These are phyloP conservation scores for Rhizopogon vesiculosus DNA, from an alignment of 768 basidiomycete species.

Conservation along the genomic window DNA sequence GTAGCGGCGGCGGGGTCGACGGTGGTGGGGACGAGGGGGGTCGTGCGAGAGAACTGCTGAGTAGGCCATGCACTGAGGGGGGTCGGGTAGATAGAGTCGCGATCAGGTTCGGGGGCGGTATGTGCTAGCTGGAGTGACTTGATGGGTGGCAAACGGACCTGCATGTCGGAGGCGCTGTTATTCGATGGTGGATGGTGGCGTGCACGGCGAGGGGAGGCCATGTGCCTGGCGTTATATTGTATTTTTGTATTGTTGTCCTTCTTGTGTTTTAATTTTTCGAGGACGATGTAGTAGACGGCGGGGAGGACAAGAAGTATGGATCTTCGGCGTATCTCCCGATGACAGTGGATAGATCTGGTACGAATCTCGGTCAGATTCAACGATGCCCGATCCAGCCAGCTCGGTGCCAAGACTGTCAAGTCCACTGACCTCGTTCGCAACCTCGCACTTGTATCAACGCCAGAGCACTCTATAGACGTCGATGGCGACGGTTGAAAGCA, in stretches of 20 bases:
- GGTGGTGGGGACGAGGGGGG: conserved; percentile 19
- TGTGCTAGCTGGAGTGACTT: conserved; percentile 15
- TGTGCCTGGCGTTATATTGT: background rate
- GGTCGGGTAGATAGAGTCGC: conserved; percentile 16
- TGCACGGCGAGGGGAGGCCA: conserved; percentile 9
- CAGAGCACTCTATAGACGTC: background rate
- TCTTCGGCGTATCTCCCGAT: conserved; percentile 62
- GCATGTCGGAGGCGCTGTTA: background rate
- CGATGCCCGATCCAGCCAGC: background rate
- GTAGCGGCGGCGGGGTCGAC: background rate
- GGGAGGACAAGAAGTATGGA: conserved; percentile 36
- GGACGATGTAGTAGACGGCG: conserved; percentile 20
- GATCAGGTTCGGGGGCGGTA: conserved; percentile 8
- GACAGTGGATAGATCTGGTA: conserved; percentile 39
- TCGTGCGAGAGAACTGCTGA: conserved; percentile 21
- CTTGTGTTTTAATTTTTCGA: conserved; percentile 5
- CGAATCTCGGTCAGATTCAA: background rate
- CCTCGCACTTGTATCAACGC: background rate
- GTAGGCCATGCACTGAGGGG: conserved; percentile 7
- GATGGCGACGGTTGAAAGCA: background rate
- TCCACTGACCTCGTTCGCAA: no score
- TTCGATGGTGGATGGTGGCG: background rate
- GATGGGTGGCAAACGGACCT: conserved; percentile 6
- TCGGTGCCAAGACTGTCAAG: background rate
- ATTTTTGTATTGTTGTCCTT: conserved; percentile 14